Evolutionary conservation across 306 rosid genomes (phyloP).

Genomic region (Morella rubra): DNA sequence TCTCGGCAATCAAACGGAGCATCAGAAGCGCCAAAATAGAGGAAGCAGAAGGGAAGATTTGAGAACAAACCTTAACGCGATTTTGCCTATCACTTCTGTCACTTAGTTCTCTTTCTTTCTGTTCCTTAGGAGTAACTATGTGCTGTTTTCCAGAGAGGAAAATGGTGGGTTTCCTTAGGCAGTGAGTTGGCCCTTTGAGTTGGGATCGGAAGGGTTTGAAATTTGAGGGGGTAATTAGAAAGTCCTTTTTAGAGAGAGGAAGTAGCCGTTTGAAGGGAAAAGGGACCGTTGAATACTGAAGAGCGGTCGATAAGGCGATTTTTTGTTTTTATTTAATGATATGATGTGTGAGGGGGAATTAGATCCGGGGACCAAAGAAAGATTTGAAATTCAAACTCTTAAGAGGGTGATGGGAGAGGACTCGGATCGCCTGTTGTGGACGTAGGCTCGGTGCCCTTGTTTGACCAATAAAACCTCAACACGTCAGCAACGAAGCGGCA

Average conservation of each 20-base stretch:
- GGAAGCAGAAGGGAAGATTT: conserved; percentile 18
- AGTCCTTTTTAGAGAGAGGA: conserved; percentile 25
- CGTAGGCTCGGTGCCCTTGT: no score
- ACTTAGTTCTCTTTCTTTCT: neutral
- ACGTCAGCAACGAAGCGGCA: neutral
- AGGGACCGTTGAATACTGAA: conserved; percentile 43
- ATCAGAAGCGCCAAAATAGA: neutral
- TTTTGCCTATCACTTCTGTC: conserved; percentile 11
- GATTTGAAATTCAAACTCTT: conserved; percentile 72
- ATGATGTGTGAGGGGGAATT: neutral
- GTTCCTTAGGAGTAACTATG: neutral
- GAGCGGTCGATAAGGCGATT: conserved; percentile 33
- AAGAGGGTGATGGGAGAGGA: conserved; percentile 1
- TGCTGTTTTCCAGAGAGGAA: conserved; percentile 33
- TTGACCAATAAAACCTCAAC: neutral
- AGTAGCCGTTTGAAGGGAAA: conserved; percentile 52
- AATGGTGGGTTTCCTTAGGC: conserved; percentile 35
- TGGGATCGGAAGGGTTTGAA: conserved; percentile 34
- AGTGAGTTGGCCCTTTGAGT: conserved; percentile 24
- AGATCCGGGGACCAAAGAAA: conserved; percentile 8
- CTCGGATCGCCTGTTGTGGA: conserved; percentile 5
- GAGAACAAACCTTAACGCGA: conserved; percentile 39
- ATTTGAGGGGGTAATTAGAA: conserved; percentile 30
- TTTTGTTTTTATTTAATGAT: conserved; percentile 26
- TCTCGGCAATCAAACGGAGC: conserved; percentile 19